These are phyloP conservation scores for Inosperma sp. DNA, from an alignment of 768 basidiomycete species.

Conservation along the genomic window DNA sequence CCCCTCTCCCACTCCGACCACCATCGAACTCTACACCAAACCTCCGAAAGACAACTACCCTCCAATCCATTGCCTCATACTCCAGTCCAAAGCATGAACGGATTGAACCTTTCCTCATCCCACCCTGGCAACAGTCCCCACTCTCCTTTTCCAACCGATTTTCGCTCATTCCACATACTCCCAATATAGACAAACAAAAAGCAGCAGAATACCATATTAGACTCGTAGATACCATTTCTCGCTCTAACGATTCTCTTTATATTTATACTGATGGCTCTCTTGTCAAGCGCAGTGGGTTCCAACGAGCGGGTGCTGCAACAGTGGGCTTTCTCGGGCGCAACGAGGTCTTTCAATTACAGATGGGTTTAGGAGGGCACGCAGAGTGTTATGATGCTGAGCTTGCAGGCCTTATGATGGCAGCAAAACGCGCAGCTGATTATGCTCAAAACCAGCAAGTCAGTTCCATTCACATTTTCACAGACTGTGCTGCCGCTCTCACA, in stretches of 20 bases:
- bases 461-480: conserved; percentile 22
- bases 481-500: conserved; percentile 20
- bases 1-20: conserved; percentile 18
- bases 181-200: background rate
- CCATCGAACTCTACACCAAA: conserved; percentile 3
- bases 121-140: conserved; percentile 20
- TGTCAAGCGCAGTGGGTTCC: conserved; percentile 11
- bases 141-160: conserved; percentile 8
- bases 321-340: conserved; percentile 16
- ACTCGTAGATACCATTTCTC: background rate
- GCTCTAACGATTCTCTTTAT: background rate
- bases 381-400: conserved; percentile 28
- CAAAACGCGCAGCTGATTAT: conserved; percentile 9
- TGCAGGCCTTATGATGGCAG: conserved; percentile 19
- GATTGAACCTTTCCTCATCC: conserved; percentile 18
- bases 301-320: conserved; percentile 16
- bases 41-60: conserved; percentile 11
- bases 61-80: conserved; percentile 11
- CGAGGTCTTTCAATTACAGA: conserved; percentile 9
- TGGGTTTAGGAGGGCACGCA: conserved; percentile 23
- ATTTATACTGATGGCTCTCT: conserved; percentile 19
- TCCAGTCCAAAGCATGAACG: conserved; percentile 17
- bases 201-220: background rate
- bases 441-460: conserved; percentile 10
- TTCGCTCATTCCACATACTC: conserved; percentile 3